Evolutionary conservation across 2,329 filamentous ascomycete genomes (phyloP), one percentile per base, ranked within the genome.

Genomic region (Chaetomium olivaceum): DNA sequence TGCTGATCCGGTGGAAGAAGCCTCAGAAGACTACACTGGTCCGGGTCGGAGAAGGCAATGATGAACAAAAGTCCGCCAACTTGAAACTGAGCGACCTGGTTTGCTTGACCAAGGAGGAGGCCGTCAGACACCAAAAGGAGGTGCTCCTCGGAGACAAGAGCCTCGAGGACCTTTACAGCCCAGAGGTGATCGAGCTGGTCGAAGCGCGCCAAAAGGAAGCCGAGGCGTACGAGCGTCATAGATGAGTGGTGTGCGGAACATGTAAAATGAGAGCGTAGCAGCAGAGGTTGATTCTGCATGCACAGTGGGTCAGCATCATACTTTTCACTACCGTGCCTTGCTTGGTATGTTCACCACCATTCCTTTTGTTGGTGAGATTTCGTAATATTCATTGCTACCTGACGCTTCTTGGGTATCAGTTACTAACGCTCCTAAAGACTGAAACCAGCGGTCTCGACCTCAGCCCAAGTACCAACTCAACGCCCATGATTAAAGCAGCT

Each of bases 41-140:
- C 56, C 79, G 77, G 16, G 81, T 92, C 16, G 89, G 93, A 51
- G 81, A 86, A 62, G 83, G 83, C 36, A 85, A 87, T 50, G 83
- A 88, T n/a, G 87, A 89, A 25, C 93, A 98, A 76, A 96, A 91
- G 74, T 87, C 84, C 55, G 89, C 91, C n/a, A 85, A 83, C 2
- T 71, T 98, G 4, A 77, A 82, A 36, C 78, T 94, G 71, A 82
- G 84, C 31, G 89, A 96, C 55, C 75, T 97, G 67, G 93, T 97
- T 0, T 91, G 91, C 72, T 92, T 97, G 91, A 97, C 93, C 0
- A 96, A 93, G 76, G 93, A 97, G 67, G 93, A 97, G 77, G 91
- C 91, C 3, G 79, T 83, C 19, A 83, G 85, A 65, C 95, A 99
- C 77, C 91, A 96, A 75, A 91, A 88, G 76, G 82, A 92, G 73